A percentile compares a stretch with the other conserved stretches of the same genome.
These are phyloP conservation scores for Dactylellina haptotyla DNA, from an alignment of 2,329 filamentous ascomycete species.

Conservation along the genomic window DNA sequence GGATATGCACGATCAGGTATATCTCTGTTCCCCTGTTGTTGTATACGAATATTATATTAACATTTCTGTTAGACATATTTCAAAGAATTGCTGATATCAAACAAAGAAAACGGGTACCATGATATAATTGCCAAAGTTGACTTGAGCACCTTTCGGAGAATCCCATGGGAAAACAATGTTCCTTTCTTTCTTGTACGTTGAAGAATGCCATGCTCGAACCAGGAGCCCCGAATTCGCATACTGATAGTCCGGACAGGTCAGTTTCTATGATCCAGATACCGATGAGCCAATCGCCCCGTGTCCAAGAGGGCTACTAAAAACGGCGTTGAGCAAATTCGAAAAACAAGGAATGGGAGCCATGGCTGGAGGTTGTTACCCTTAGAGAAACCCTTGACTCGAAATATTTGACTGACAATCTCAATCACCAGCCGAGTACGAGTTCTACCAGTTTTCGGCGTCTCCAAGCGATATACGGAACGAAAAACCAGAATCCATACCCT, in stretches of 20 bases:
- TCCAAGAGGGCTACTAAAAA: constrained; percentile 78
- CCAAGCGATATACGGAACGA: constrained; percentile 72
- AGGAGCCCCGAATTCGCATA: neutral
- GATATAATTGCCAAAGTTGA: constrained; percentile 86
- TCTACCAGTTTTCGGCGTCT: constrained; percentile 82
- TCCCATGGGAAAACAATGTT: constrained; percentile 78
- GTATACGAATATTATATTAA: no score
- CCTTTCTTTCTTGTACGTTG: constrained; percentile 57
- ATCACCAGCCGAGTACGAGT: constrained; percentile 86
- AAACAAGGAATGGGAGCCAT: constrained; percentile 79
- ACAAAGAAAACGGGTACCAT: constrained; percentile 87
- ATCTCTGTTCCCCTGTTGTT: neutral
- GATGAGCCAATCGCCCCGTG: constrained; percentile 77
- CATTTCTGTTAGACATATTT: constrained; percentile 75
- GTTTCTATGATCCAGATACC: constrained; percentile 84
- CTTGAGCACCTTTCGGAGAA: constrained; percentile 78
- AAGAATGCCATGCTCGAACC: neutral
- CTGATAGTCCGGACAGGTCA: constrained; percentile 64
- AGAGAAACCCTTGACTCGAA: neutral
- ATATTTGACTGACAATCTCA: neutral
- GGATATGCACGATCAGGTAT: constrained; percentile 87
- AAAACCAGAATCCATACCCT: constrained; percentile 75
- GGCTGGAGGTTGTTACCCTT: constrained; percentile 77
- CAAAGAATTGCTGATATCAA: constrained; percentile 84
- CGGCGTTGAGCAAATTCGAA: constrained; percentile 73